Evolutionary conservation across 2,329 filamentous ascomycete genomes (phyloP).

Genomic region (Fusarium nurragi): DNA sequence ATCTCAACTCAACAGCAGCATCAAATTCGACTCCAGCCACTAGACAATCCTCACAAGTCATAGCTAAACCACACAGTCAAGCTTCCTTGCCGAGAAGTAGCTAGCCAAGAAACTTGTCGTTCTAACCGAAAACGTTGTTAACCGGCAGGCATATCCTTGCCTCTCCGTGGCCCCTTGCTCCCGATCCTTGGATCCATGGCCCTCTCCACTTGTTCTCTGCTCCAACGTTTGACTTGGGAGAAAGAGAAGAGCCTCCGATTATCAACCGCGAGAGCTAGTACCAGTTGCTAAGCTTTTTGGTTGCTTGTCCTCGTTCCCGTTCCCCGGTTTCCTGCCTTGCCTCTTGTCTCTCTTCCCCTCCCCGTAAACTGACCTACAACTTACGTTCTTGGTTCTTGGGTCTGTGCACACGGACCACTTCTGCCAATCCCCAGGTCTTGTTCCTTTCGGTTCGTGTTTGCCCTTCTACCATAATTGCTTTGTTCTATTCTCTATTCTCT

Average conservation of each 20-base stretch:
- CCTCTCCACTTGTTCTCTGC: conserved; percentile 29
- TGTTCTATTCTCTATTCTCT: not conserved
- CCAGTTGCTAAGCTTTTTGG: not conserved
- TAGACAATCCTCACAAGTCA: not conserved
- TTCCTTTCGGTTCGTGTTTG: conserved; percentile 14
- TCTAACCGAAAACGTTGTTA: conserved; percentile 39
- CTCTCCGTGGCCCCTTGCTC: conserved; percentile 12
- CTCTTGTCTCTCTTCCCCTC: not conserved
- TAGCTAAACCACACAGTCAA: not conserved
- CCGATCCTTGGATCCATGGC: conserved; percentile 8
- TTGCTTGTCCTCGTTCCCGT: not conserved
- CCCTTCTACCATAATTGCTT: conserved; percentile 21
- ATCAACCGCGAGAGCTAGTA: not conserved
- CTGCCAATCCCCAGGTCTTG: conserved; percentile 33
- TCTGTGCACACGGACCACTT: conserved; percentile 34
- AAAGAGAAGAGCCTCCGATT: not conserved
- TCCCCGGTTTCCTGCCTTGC: not conserved
- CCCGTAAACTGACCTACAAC: conserved; percentile 5
- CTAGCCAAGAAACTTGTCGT: conserved; percentile 27
- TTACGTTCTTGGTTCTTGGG: conserved; percentile 1
- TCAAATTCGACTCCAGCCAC: not conserved
- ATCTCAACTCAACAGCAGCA: not conserved
- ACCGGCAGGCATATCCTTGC: conserved; percentile 33
- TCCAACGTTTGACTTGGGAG: not conserved
- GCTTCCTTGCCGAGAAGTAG: conserved; percentile 18